Base-by-base conservation (phyloP, 768 basidiomycete species). In the Mycena capillaripes region DNA sequence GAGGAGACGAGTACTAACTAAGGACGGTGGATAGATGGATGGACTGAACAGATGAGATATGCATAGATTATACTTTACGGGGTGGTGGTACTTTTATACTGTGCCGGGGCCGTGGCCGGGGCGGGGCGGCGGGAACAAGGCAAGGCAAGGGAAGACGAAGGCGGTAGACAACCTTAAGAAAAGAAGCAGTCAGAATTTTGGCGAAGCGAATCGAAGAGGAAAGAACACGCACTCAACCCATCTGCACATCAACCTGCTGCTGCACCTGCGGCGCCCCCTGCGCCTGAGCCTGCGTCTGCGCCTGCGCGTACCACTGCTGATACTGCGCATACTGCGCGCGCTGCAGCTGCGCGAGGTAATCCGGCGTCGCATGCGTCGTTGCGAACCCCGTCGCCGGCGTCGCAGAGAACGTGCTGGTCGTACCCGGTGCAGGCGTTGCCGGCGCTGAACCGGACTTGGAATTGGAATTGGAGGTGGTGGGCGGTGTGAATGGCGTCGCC, bases 241-340 rank as follows among this genome's bases (percentile, higher is more conserved):
- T 72, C 52, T 72, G 74, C 56, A 66, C 72, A 21, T 77, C 71
- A 21, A 62, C 71, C 48, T 66, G 67, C 59, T 50, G 78, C 32
- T 76, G 79, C 56, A 80, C 81, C 57, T 81, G 78, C 29, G 80
- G 80, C 50, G 76, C 77, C 52, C 82, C 82, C n/a, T n/a, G n/a
- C 64, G 40, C 52, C 58, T 81, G 82, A 50, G 59, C 53, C 38
- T 52, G 58, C 46, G 75, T 75, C 56, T 82, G 83, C 62, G 85
- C 81, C 38, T 60, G 75, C 50, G 76, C 76, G 29, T 66, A 67
- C 66, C 71, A 72, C 61, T 72, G 71, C 46, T 72, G 71, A 17
- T 72, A 72, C 62, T 72, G 71, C 36, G 71, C 71, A 34, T 58
- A 72, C 56, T 69, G 71, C 17, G 71, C 71, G 27, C 66, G 60